Evolutionary conservation across 805 yeast genomes (phyloP), one percentile per base, ranked within the genome.

Genomic region (Pichia scutulata): DNA sequence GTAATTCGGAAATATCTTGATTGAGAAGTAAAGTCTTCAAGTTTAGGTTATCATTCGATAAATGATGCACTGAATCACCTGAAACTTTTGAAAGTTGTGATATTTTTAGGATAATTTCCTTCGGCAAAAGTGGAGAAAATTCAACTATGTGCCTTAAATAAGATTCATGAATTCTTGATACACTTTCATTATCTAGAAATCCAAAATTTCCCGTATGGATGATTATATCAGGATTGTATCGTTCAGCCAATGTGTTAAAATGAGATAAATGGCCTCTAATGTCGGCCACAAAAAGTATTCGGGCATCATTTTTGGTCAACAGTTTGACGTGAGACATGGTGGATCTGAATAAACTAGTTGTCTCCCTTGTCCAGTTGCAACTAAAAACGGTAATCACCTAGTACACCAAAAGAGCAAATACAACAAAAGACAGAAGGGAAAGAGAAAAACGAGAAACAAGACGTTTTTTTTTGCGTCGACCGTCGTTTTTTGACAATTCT

Each of bases 141-240:
- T 82, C 83, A 13, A 84, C 84, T 30, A 84, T 76, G 57, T 81
- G 86, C 54, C 86, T 75, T 43, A 79, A 65, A 58, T 78, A 82
- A 46, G 74, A 78, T 59, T 75, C 82, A 61, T 76, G 76, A 50
- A 79, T 81, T 58, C 70, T 68, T 22, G 64, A 68, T 7, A 84
- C 72, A 41, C 85, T 77, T 18, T 74, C 76, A 36, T 67, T 67
- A 58, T 84, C 86, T 67, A 85, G 79, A 61, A 86, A 84, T 13
- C 95, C 95, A 68, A 84, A 85, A 53, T 81, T 82, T n/a, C 92
- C 90, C 4, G 88, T 81, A 60, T 84, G 89, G 14, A 84, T 70
- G 25, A 84, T 74, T 22, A 76, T 57, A 40, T 74, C 73, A 3
- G 85, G 86, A 1, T 65, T 52, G 54, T 75, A 70, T 44, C 66